These are phyloP conservation scores for Hawksworthiomyces lignivorus DNA, from an alignment of 2,329 filamentous ascomycete species.

Conservation along the genomic window DNA sequence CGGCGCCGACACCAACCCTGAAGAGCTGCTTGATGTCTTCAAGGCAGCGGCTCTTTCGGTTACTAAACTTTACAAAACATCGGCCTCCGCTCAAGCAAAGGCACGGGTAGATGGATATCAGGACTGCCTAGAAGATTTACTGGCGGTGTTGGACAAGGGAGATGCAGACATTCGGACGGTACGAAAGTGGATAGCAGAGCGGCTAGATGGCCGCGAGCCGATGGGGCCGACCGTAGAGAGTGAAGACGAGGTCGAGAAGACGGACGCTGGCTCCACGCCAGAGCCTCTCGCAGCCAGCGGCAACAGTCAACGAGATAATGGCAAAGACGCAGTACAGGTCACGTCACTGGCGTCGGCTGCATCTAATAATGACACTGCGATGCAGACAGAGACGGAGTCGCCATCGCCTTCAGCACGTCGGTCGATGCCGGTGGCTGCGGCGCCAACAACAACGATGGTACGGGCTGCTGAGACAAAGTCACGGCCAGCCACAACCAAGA, in stretches of 20 bases:
- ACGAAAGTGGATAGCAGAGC: slow-evolving; percentile 59
- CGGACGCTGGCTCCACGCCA: slow-evolving; percentile 52
- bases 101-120: slow-evolving; percentile 80
- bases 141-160: slow-evolving; percentile 73
- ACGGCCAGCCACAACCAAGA: slow-evolving; percentile 10
- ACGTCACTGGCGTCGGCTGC: too few relatives aligned
- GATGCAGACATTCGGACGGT: slow-evolving; percentile 68
- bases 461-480: not conserved
- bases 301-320: too few relatives aligned
- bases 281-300: slow-evolving; percentile 34
- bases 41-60: slow-evolving; percentile 87
- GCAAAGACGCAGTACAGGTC: too few relatives aligned
- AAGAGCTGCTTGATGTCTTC: slow-evolving; percentile 78
- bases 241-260: slow-evolving; percentile 58
- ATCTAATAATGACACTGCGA: not conserved
- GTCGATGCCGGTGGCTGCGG: slow-evolving; percentile 16
- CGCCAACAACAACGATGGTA: not conserved
- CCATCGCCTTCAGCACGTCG: slow-evolving; percentile 30
- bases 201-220: slow-evolving; percentile 55
- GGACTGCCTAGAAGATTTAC: slow-evolving; percentile 83
- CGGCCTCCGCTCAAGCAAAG: slow-evolving; percentile 67
- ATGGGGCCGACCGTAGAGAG: slow-evolving; percentile 36
- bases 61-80: slow-evolving; percentile 93
- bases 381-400: slow-evolving; percentile 22
- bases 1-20: slow-evolving; percentile 27